A percentile compares a stretch with the other conserved stretches of the same genome.
phyloP scores from a whole-genome alignment of 2,329 filamentous ascomycete genomes.

The Rugonectria rugulosa region DNA sequence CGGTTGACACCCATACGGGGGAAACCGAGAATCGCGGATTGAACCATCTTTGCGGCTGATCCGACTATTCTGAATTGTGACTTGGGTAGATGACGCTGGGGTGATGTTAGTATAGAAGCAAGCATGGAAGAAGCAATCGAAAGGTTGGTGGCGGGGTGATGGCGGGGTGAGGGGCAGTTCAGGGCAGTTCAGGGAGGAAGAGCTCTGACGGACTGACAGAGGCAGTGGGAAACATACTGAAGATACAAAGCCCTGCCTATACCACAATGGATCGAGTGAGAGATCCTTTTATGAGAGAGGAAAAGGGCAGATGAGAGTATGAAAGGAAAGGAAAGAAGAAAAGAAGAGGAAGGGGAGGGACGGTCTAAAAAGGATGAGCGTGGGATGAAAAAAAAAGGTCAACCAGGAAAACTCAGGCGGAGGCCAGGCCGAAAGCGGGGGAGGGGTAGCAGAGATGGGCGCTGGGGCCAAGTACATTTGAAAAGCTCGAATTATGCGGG shows the following conservation, averaged over 20 bases:
- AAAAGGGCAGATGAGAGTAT: slow-evolving; percentile 33
- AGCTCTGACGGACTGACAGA: background rate
- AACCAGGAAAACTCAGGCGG: slow-evolving; percentile 35
- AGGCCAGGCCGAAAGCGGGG: slow-evolving; percentile 45
- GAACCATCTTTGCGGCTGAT: slow-evolving; percentile 63
- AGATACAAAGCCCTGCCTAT: slow-evolving; percentile 38
- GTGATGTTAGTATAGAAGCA: slow-evolving; percentile 21
- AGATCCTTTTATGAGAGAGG: slow-evolving; percentile 37
- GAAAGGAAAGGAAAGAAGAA: slow-evolving; percentile 31
- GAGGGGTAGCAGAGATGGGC: slow-evolving; percentile 41
- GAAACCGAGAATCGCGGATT: slow-evolving; percentile 90
- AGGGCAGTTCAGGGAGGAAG: slow-evolving; percentile 14
- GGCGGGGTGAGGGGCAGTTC: slow-evolving; percentile 36
- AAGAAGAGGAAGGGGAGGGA: slow-evolving; percentile 28
- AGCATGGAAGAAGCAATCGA: slow-evolving; percentile 14
- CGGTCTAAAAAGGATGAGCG: slow-evolving; percentile 30
- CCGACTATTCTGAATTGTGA: slow-evolving; percentile 33
- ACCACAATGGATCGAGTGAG: slow-evolving; percentile 38
- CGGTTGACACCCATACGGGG: slow-evolving; percentile 97
- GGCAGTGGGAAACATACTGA: slow-evolving; percentile 28
- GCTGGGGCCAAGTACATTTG: slow-evolving; percentile 5
- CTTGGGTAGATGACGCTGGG: slow-evolving; percentile 21
- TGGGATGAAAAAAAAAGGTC: slow-evolving; percentile 27
- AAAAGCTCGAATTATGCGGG: slow-evolving; percentile 1
- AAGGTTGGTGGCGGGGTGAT: slow-evolving; percentile 31